phyloP scores from a whole-genome alignment of 1,139 yeast species.

The Hansenula sp. region DNA sequence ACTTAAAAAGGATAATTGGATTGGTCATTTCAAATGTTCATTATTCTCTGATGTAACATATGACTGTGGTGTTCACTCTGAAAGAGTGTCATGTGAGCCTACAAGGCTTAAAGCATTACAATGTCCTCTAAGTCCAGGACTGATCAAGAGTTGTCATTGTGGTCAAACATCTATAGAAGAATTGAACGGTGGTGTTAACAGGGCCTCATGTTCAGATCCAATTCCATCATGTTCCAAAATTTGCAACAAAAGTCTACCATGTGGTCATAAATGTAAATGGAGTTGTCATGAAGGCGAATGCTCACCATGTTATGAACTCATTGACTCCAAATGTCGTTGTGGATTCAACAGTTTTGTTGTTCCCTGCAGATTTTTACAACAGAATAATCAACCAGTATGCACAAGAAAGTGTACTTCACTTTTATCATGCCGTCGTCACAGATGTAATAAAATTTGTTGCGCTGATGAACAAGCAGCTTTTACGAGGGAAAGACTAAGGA shows the following conservation, averaged over 20 bases:
- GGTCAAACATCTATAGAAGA: constrained; percentile 47
- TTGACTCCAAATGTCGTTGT: constrained; percentile 31
- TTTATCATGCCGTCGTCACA: constrained; percentile 77
- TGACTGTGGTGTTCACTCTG: constrained; percentile 67
- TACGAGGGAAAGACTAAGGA: constrained; percentile 53
- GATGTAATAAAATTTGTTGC: constrained; percentile 71
- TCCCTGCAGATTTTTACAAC: constrained; percentile 56
- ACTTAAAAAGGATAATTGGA: constrained; percentile 36
- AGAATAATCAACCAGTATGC: constrained; percentile 58
- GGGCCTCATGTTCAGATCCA: constrained; percentile 67
- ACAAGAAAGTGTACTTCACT: constrained; percentile 71
- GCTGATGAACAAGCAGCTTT: constrained; percentile 59
- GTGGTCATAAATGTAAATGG: constrained; percentile 73
- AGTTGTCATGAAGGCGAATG: constrained; percentile 79
- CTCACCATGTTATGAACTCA: constrained; percentile 48
- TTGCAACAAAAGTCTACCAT: constrained; percentile 59
- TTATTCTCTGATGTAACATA: constrained; percentile 44
- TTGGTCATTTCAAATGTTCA: constrained; percentile 62
- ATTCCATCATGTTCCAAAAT: constrained; percentile 65
- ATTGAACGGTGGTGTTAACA: constrained; percentile 30
- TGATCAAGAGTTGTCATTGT: constrained; percentile 68
- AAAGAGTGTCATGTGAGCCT: constrained; percentile 57
- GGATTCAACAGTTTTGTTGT: constrained; percentile 40
- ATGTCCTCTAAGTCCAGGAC: constrained; percentile 64
- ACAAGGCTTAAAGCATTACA: constrained; percentile 25